Base-by-base conservation (phyloP, 1,139 yeast genomes). In the Geotrichum phurueaensis region DNA sequence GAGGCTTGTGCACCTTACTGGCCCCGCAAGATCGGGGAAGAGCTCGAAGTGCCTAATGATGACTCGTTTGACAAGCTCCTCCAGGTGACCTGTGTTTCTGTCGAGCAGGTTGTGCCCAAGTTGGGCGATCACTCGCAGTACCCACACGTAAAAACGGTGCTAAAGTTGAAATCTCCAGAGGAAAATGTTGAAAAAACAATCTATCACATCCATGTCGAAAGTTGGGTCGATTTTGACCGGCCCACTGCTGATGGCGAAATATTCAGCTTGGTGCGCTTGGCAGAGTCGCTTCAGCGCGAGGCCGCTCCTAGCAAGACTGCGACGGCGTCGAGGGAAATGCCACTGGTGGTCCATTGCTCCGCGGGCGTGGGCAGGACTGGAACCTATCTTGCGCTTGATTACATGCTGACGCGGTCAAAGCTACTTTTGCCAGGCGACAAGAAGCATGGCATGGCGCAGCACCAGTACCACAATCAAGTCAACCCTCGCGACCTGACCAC, bases 331-430 rank as follows among this genome's bases (percentile, higher is more conserved):
- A 39, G n/a, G 47, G 47, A 39, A 18, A 55, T 78, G 39, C 83
- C 83, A 2, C 65, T 79, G 27, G 69, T 81, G 22, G 85, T 87
- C 1, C 96, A 88, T 70, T 88, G 96, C 68, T 86, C 94, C 1
- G 96, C 96, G 0, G 96, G 96, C 0, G 91, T 89, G 23, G 96
- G 96, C 4, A 76, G 96, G 62, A 84, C 95, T 0, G 96, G 96
- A 1, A 87, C 95, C 0, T 88, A 84, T 68, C 83, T 89, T 25
- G 84, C 89, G 1, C 70, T 86, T 57, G 92, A 88, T 69, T 82
- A 84, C 65, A 73, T 84, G 45, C 70, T 79, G 48, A 62, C 66
- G 10, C 54, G 61, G 5, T 59, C 58, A 12, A 60, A 60, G 39
- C 59, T 57, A 13, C 47, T 57, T 27, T 15, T 39, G 20, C 47